A percentile compares a stretch with the other conserved stretches of the same genome.
phyloP scores from a whole-genome alignment of 192 early-diverging fungal genomes.

The Ambispora gerdemannii region DNA sequence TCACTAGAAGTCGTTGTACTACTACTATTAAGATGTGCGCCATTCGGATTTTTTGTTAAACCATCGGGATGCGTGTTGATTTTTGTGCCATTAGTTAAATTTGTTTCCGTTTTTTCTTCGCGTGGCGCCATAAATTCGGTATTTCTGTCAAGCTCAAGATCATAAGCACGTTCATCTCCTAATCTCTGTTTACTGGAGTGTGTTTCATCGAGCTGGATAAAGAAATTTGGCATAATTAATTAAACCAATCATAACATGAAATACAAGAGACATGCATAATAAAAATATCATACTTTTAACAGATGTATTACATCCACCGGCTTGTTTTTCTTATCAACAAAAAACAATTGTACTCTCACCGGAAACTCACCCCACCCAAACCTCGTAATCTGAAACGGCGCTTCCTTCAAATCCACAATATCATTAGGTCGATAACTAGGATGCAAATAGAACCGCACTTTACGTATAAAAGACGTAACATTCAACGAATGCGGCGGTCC shows the following conservation, averaged over 20 bases:
- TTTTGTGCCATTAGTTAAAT: neutral
- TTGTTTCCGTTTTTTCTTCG: conserved; percentile 4
- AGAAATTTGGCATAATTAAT: neutral
- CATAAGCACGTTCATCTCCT: conserved; percentile 73
- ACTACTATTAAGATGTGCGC: neutral
- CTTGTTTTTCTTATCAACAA: conserved; percentile 80
- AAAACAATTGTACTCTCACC: conserved; percentile 75
- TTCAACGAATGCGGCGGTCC: conserved; percentile 48
- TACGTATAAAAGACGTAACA: conserved; percentile 65
- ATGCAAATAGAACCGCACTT: conserved; percentile 85
- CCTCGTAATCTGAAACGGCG: conserved; percentile 82
- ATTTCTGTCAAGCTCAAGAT: conserved; percentile 82
- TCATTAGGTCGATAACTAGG: conserved; percentile 86
- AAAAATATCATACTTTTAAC: conserved; percentile 57
- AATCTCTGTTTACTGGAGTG: conserved; percentile 65
- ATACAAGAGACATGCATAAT: conserved; percentile 21
- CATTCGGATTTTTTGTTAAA: neutral
- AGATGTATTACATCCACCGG: conserved; percentile 79
- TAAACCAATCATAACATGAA: neutral
- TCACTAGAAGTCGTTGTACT: neutral
- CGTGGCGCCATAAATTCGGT: conserved; percentile 56
- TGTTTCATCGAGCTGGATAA: conserved; percentile 62
- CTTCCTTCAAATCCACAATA: conserved; percentile 74
- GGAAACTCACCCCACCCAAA: conserved; percentile 96
- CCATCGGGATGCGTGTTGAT: neutral